These are phyloP conservation scores for Olyra latifolia DNA, from an alignment of 176 grass and related monocot species.

Conservation along the genomic window DNA sequence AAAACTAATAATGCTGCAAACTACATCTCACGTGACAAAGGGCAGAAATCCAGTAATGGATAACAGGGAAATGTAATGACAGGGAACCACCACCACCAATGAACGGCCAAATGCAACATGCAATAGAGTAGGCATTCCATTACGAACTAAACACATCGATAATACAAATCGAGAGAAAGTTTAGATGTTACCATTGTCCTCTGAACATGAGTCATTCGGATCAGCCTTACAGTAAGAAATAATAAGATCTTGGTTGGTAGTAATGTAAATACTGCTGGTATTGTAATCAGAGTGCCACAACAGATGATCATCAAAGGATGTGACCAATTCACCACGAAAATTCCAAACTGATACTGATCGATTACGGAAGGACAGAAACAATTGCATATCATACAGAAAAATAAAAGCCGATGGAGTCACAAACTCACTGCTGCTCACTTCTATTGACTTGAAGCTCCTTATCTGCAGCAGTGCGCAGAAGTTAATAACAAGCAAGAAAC, in stretches of 20 bases:
- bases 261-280: conserved; percentile 74
- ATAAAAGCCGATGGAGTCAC: conserved; percentile 73
- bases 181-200: conserved; percentile 36
- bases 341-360: conserved; percentile 65
- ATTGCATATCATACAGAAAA: conserved; percentile 65
- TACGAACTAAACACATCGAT: neutral
- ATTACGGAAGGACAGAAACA: conserved; percentile 61
- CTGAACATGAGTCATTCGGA: conserved; percentile 44
- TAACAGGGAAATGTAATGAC: neutral
- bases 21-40: neutral
- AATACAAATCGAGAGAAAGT: neutral
- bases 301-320: conserved; percentile 69
- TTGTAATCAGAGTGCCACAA: conserved; percentile 76
- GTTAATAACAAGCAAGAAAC: conserved; percentile 23
- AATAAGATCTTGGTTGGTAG: conserved; percentile 65
- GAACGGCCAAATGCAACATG: neutral
- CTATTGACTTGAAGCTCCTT: conserved; percentile 52
- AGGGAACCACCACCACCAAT: neutral
- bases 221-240: conserved; percentile 66
- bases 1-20: neutral
- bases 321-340: conserved; percentile 69
- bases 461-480: conserved; percentile 41
- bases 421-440: conserved; percentile 65
- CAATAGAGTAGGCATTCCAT: neutral
- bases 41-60: neutral